Evolutionary conservation across 345 rosid genomes (phyloP).

Genomic region (Eucalyptus regnans): DNA sequence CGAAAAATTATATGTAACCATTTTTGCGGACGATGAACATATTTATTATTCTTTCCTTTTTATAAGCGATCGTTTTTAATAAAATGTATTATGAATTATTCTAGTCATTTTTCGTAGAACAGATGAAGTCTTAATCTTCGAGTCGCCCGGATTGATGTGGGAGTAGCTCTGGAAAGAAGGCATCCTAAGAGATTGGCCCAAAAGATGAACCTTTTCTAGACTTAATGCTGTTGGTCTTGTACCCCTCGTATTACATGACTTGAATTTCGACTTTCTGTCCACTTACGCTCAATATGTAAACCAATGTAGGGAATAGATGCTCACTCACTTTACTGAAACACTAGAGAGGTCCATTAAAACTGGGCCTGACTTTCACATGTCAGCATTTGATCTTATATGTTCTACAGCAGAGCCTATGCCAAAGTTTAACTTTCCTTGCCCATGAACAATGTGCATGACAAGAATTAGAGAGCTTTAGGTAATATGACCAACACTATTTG

Average conservation of each 20-base stretch:
- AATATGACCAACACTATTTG: not conserved
- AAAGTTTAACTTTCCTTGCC: not conserved
- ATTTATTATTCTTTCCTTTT: not conserved
- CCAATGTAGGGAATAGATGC: not conserved
- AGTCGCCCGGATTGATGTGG: accelerated
- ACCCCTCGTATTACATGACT: not conserved
- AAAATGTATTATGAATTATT: accelerated
- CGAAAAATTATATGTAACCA: accelerated
- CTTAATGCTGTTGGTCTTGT: not conserved
- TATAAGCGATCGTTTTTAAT: accelerated
- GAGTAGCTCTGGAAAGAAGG: not conserved
- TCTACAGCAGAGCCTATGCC: not conserved
- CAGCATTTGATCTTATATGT: not conserved
- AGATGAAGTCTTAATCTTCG: not conserved
- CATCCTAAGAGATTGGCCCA: not conserved
- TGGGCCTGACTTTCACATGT: not conserved
- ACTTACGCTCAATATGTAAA: not conserved
- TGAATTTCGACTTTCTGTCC: not conserved
- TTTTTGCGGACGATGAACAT: accelerated
- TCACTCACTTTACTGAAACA: not conserved
- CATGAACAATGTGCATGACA: not conserved
- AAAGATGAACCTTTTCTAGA: not conserved
- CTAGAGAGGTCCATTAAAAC: not conserved
- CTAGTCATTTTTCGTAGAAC: accelerated
- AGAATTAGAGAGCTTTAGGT: not conserved